These are phyloP conservation scores for Aplosporella prunicola DNA, from an alignment of 2,329 filamentous ascomycete genomes.

Conservation along the genomic window DNA sequence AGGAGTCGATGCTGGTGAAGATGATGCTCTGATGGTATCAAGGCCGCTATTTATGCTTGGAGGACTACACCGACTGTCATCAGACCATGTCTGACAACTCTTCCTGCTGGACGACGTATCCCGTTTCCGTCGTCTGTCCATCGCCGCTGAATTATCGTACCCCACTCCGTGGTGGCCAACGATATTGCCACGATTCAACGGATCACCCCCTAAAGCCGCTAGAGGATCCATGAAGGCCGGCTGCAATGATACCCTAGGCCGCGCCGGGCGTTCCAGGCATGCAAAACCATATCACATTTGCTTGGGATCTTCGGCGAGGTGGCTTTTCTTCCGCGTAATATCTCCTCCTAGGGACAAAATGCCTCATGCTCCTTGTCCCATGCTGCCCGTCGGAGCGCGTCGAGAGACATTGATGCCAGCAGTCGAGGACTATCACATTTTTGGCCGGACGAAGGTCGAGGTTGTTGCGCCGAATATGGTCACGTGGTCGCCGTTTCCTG, in stretches of 20 bases:
- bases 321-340: conserved; percentile 37
- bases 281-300: conserved; percentile 35
- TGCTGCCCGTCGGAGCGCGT: conserved; percentile 24
- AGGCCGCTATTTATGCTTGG: conserved; percentile 33
- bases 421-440: conserved; percentile 25
- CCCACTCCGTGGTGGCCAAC: conserved; percentile 35
- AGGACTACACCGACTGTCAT: conserved; percentile 17
- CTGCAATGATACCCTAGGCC: conserved; percentile 37
- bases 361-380: conserved; percentile 29
- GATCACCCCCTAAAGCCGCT: conserved; percentile 34
- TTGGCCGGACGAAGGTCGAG: conserved; percentile 24
- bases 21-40: conserved; percentile 10
- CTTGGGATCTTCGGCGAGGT: conserved; percentile 33
- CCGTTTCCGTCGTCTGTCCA: conserved; percentile 28
- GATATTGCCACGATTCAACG: conserved; percentile 34
- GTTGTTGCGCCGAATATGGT: conserved; percentile 26
- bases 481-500: conserved; percentile 29
- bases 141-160: conserved; percentile 31
- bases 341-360: conserved; percentile 29
- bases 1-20: conserved; percentile 9
- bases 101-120: conserved; percentile 25
- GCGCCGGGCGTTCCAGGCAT: conserved; percentile 32
- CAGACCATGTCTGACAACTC: conserved; percentile 21
- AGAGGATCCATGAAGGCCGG: conserved; percentile 31
- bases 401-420: conserved; percentile 17